Percentiles rank a stretch among this genome's conserved stretches.
phyloP scores from a whole-genome alignment of 352 stramenopile species.

The Phytophthora pluvialis region DNA sequence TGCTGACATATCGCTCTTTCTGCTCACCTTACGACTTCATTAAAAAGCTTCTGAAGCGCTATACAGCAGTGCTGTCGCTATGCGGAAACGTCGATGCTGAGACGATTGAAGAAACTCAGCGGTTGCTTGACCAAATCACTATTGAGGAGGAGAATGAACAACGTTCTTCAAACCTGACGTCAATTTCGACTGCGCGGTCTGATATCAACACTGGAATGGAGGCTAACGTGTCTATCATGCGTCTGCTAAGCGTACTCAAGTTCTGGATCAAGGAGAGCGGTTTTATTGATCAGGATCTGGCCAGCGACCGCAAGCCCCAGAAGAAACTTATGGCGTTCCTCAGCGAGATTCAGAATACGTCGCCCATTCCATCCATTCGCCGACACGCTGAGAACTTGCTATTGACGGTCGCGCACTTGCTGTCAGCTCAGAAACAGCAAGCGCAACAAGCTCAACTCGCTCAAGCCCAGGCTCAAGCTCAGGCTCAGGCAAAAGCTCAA shows the following conservation, averaged over 20 bases:
- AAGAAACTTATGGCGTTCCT: constrained; percentile 81
- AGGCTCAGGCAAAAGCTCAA: constrained; percentile 30
- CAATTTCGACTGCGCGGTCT: constrained; percentile 71
- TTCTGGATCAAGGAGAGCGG: constrained; percentile 90
- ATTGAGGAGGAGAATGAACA: constrained; percentile 61
- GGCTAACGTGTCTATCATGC: constrained; percentile 89
- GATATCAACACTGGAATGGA: constrained; percentile 86
- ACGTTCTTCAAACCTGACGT: constrained; percentile 61
- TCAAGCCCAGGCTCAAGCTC: no score
- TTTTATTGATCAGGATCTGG: constrained; percentile 83
- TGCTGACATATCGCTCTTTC: constrained; percentile 85
- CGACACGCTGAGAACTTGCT: constrained; percentile 78
- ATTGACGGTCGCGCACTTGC: constrained; percentile 62
- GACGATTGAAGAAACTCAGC: constrained; percentile 66
- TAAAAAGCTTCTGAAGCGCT: constrained; percentile 89
- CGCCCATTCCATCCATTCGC: constrained; percentile 75
- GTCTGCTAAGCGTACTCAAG: constrained; percentile 85
- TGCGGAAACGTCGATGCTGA: constrained; percentile 56
- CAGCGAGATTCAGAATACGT: constrained; percentile 78
- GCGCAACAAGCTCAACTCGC: constrained; percentile 32
- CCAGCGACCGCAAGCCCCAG: constrained; percentile 66
- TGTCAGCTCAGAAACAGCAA: constrained; percentile 62
- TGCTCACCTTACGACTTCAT: constrained; percentile 88
- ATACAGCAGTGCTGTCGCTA: constrained; percentile 74
- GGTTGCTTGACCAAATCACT: constrained; percentile 69